A percentile compares a stretch with the other conserved stretches of the same genome.
phyloP scores from a whole-genome alignment of 306 rosid genomes.

The Vigna nakashimae region DNA sequence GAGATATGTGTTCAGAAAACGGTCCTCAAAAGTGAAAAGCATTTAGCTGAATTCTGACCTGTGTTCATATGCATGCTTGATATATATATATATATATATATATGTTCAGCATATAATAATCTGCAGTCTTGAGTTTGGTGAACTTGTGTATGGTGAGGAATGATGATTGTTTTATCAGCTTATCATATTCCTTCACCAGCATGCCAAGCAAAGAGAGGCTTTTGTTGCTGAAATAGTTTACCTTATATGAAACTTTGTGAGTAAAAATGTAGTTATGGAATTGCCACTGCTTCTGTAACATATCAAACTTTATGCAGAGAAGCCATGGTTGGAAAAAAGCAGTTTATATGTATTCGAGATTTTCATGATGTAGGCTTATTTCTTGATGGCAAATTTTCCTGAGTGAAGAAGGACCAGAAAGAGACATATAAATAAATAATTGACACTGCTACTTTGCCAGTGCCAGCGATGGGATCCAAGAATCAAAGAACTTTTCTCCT shows the following conservation, averaged over 20 bases:
- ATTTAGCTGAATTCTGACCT: not conserved
- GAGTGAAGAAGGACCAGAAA: not conserved
- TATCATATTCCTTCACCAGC: constrained; percentile 33
- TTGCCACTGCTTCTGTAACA: not conserved
- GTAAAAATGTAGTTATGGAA: not conserved
- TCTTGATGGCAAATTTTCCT: not conserved
- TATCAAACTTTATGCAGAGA: constrained; percentile 5
- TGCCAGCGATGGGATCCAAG: constrained; percentile 3
- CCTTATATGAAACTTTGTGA: not conserved
- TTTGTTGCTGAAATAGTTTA: not conserved
- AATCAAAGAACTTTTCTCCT: not conserved
- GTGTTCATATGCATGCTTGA: not conserved
- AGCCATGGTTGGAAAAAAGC: not conserved
- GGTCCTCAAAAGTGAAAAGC: not conserved
- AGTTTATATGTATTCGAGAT: not conserved
- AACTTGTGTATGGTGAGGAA: not conserved
- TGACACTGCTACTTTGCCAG: not conserved
- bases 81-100: too few relatives aligned
- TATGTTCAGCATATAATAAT: not conserved
- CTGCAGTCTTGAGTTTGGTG: not conserved
- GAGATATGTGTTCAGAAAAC: not conserved
- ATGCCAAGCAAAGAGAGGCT: constrained; percentile 28
- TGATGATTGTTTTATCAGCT: constrained; percentile 10
- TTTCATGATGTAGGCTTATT: not conserved
- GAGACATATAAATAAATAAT: not conserved